phyloP scores from a whole-genome alignment of 2,329 filamentous ascomycete genomes.

The Akanthomyces muscarius region DNA sequence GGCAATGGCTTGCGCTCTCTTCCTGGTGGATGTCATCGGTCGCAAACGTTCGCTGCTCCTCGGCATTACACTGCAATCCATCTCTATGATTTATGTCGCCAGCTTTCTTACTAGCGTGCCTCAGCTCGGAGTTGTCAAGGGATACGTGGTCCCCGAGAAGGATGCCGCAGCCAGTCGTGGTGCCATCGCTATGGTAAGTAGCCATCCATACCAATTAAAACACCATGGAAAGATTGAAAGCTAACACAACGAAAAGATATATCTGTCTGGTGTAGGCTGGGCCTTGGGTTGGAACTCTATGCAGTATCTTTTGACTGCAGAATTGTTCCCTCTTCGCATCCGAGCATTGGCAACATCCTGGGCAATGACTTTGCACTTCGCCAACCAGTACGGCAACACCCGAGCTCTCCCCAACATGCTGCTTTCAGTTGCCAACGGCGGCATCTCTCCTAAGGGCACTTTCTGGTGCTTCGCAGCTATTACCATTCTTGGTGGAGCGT shows the following conservation, averaged over 20 bases:
- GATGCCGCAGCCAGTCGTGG: conserved; percentile 58
- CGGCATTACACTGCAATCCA: conserved; percentile 56
- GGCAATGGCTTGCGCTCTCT: conserved; percentile 66
- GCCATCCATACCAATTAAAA: not conserved
- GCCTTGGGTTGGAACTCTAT: conserved; percentile 71
- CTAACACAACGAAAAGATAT: conserved; percentile 42
- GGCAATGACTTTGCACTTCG: conserved; percentile 76
- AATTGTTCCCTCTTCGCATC: conserved; percentile 72
- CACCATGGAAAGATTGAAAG: not conserved
- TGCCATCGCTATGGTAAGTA: conserved; percentile 60
- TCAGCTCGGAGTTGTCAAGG: conserved; percentile 46
- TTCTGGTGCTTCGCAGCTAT: conserved; percentile 73
- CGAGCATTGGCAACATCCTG: conserved; percentile 66
- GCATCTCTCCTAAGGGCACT: conserved; percentile 59
- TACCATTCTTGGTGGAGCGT: conserved; percentile 62
- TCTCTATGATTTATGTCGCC: conserved; percentile 61
- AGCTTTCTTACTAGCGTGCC: conserved; percentile 61
- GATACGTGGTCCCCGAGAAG: conserved; percentile 41
- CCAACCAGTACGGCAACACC: conserved; percentile 73
- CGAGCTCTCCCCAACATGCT: conserved; percentile 75
- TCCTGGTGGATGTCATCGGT: conserved; percentile 75
- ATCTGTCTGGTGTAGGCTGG: conserved; percentile 65
- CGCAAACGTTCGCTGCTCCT: conserved; percentile 63
- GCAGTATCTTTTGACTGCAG: conserved; percentile 74
- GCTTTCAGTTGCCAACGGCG: conserved; percentile 42